Evolutionary conservation across 2,329 filamentous ascomycete genomes (phyloP), one percentile per base, ranked within the genome.

Genomic region (Sporothrix phasma): DNA sequence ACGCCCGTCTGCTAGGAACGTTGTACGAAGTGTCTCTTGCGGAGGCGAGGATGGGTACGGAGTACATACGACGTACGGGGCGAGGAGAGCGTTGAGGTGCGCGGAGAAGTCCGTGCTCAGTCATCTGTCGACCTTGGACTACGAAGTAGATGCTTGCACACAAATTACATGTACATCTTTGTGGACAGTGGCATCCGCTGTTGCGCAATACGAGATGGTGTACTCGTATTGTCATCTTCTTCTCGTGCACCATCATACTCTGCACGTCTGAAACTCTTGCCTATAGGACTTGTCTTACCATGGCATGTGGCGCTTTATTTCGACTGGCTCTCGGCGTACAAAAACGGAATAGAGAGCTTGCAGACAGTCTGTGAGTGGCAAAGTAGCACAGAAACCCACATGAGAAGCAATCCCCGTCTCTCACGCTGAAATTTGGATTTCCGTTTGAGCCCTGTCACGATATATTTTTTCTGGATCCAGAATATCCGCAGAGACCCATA

Each of bases 241-340:
- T 43, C 24, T 46, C 24, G 41, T 46, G 43, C 15, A 19, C 29
- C 29, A 5, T 26, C 34, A 6, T 24, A 2, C 19, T 24, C 31
- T 31, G 31, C 19, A 26, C 49, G 46, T 51, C 34, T 62, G 60
- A 62, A 62, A 62, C 46, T 34, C 17, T 41, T 5, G 59, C 34
- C 46, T 29, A 46, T 43, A 62, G 60, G 60, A 62, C 60, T 34
- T 61, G 58, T 61, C 58, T 47, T 37, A 61, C 43, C 43, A 37
- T 29, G 29, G 17, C 29, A 49, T 61, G 58, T 47, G 43, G 58
- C 41, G 41, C 29, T 29, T 2, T 34, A 29, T 54, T 2, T 51
- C 47, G 31, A 37, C 19, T 13, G 53, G 7, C 37, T 22, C 8
- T n/a, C 17, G 8, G 15, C 5, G 24, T 47, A 56, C 31, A 31